phyloP scores from a whole-genome alignment of 305 asterid genomes.

The Fraxinus dipetala region DNA sequence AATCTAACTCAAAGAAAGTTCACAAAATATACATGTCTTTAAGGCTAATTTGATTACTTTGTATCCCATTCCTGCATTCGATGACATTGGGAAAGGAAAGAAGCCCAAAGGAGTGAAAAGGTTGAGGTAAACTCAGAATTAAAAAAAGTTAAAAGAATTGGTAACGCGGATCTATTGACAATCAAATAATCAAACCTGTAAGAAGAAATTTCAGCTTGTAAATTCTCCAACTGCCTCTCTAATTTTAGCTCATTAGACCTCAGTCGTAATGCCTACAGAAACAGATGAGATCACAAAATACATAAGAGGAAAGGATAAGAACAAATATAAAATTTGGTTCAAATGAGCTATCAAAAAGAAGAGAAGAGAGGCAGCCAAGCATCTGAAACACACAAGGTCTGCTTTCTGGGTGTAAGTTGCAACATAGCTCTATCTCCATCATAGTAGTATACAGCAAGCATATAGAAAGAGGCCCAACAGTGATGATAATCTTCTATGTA shows the following conservation, averaged over 20 bases:
- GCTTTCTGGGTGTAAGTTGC: background rate
- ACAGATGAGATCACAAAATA: slow-evolving; percentile 16
- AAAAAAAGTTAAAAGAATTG: background rate
- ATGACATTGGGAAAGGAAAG: background rate
- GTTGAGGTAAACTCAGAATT: background rate
- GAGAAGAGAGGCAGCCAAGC: background rate
- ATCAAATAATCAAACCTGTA: slow-evolving; percentile 49
- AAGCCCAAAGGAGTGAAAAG: slow-evolving; percentile 9
- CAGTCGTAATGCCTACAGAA: slow-evolving; percentile 76
- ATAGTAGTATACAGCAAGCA: background rate
- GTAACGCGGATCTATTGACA: background rate
- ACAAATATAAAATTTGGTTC: slow-evolving; percentile 5
- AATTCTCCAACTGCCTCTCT: slow-evolving; percentile 78
- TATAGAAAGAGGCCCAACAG: slow-evolving; percentile 8
- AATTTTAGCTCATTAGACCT: slow-evolving; percentile 94
- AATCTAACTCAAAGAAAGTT: background rate
- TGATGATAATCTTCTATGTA: background rate
- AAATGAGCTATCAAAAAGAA: slow-evolving; percentile 11
- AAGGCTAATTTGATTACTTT: background rate
- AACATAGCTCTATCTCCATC: background rate
- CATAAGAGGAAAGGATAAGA: background rate
- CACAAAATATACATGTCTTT: background rate
- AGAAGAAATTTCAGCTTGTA: slow-evolving; percentile 69
- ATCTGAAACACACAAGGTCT: background rate
- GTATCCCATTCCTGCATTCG: background rate